Evolutionary conservation across 2,329 filamentous ascomycete genomes (phyloP).

Genomic region (Aureobasidium sp.): DNA sequence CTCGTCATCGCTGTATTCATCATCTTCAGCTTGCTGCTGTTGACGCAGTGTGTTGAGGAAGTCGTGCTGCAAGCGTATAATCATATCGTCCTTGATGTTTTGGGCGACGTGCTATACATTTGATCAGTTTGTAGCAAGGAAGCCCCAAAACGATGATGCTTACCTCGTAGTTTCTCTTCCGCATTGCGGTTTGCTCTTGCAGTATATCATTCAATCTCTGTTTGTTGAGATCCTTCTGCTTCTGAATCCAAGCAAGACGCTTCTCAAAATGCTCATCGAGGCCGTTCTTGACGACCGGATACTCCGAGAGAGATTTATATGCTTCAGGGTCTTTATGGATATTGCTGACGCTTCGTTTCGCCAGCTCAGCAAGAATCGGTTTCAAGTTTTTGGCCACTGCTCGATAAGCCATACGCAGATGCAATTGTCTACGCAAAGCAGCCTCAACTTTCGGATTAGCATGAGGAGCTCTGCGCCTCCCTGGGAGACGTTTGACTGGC

Average conservation of each 20-base stretch:
- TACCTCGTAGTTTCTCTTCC: conserved; percentile 32
- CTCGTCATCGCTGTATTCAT: conserved; percentile 36
- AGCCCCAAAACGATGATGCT: conserved; percentile 29
- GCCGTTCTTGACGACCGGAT: conserved; percentile 44
- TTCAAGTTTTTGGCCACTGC: conserved; percentile 57
- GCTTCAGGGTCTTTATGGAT: conserved; percentile 49
- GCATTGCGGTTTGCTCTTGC: conserved; percentile 30
- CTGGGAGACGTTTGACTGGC: conserved; percentile 20
- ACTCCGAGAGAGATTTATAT: conserved; percentile 50
- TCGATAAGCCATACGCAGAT: conserved; percentile 60
- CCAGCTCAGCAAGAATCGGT: conserved; percentile 58
- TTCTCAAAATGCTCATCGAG: conserved; percentile 43
- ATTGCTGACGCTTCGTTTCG: conserved; percentile 52
- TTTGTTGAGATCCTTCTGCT: conserved; percentile 32
- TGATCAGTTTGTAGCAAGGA: conserved; percentile 19
- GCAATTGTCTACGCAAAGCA: conserved; percentile 51
- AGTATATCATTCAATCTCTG: conserved; percentile 32
- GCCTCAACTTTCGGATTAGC: conserved; percentile 40
- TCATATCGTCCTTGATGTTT: conserved; percentile 23
- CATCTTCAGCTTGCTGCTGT: conserved; percentile 29
- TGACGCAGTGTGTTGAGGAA: conserved; percentile 33
- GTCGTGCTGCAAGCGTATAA: conserved; percentile 26
- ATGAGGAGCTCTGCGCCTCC: conserved; percentile 42
- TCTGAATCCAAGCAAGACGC: conserved; percentile 33
- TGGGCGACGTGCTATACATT: conserved; percentile 17